phyloP scores from a whole-genome alignment of 345 rosid species.

The Eucalyptus viminalis region DNA sequence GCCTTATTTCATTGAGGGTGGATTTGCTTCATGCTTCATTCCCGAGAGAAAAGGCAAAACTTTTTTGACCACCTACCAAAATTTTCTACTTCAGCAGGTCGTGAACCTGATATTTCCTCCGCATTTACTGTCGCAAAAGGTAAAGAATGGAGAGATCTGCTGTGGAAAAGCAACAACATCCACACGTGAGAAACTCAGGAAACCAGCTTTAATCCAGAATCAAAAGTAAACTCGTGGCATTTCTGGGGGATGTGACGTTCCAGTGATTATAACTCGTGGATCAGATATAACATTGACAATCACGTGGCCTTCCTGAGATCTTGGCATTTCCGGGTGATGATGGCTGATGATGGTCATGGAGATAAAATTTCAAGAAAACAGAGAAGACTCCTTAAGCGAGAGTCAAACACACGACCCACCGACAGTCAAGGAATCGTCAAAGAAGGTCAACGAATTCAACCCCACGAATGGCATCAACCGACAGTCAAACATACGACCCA shows the following conservation, averaged over 20 bases:
- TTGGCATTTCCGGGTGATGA: background rate
- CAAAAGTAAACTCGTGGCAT: background rate
- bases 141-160: slow-evolving; percentile 63
- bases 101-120: slow-evolving; percentile 74
- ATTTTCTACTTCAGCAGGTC: slow-evolving; percentile 79
- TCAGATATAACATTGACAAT: background rate
- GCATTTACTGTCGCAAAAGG: slow-evolving; percentile 81
- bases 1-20: background rate
- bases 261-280: background rate
- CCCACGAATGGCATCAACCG: background rate
- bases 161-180: background rate
- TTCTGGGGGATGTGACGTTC: background rate
- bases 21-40: background rate
- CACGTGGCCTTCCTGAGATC: background rate
- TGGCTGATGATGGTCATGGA: background rate
- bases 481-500: background rate
- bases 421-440: background rate
- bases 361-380: background rate
- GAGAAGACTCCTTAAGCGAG: background rate
- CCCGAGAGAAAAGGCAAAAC: background rate
- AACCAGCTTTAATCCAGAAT: background rate
- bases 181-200: background rate
- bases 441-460: background rate
- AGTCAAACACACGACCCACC: too few relatives aligned
- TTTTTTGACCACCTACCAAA: slow-evolving; percentile 38